Evolutionary conservation across 1,284 basidiomycete species (phyloP).

Genomic region (Gastroboletus turbinatus): DNA sequence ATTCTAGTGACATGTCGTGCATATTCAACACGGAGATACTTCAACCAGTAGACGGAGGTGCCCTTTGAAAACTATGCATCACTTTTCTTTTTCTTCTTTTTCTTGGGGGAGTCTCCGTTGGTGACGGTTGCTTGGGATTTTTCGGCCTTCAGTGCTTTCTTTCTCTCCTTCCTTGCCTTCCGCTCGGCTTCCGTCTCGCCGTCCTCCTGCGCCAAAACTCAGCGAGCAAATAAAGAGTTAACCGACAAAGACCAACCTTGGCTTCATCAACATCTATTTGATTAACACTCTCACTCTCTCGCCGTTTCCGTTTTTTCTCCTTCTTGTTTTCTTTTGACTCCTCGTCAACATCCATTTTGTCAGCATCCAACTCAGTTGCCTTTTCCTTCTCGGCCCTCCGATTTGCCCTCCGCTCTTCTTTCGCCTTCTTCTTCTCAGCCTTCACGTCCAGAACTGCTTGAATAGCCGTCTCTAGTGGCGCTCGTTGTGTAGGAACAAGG

Average conservation of each 20-base stretch:
- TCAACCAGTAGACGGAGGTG: neutral
- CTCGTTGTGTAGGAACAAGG: conserved; percentile 81
- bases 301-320: conserved; percentile 71
- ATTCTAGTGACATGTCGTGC: neutral
- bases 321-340: conserved; percentile 53
- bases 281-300: conserved; percentile 52
- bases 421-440: conserved; percentile 73
- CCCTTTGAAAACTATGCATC: conserved; percentile 35
- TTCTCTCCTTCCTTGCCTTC: conserved; percentile 73
- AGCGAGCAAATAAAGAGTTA: conserved; percentile 4
- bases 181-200: conserved; percentile 71
- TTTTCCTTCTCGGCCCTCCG: conserved; percentile 64
- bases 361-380: conserved; percentile 39
- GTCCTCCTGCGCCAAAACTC: conserved; percentile 30
- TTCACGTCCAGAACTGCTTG: conserved; percentile 73
- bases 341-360: conserved; percentile 47
- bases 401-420: conserved; percentile 77
- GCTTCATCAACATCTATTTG: conserved; percentile 36
- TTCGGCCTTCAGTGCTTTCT: conserved; percentile 69
- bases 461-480: conserved; percentile 64
- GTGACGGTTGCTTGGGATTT: conserved; percentile 52
- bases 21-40: conserved; percentile 1
- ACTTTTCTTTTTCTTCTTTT: conserved; percentile 70
- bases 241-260: conserved; percentile 39
- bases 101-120: conserved; percentile 63